These are phyloP conservation scores for Ustulina deusta DNA, from an alignment of 2,329 filamentous ascomycete genomes.

Conservation along the genomic window DNA sequence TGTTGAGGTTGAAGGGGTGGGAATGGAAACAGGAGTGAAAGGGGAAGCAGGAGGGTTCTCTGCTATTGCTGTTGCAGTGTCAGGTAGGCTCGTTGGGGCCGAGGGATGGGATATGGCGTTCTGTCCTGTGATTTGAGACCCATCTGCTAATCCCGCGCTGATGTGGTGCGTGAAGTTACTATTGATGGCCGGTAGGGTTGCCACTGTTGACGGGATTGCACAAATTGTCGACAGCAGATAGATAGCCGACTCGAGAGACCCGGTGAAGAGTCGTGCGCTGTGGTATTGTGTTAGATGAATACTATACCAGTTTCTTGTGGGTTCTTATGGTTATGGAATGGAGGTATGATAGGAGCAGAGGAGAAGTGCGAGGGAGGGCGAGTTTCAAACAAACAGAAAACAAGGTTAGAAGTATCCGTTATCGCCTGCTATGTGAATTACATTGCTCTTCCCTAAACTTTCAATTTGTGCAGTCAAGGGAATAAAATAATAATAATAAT, in stretches of 20 bases:
- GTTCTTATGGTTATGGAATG: not conserved
- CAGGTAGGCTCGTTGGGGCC: slow-evolving; percentile 67
- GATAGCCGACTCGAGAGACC: slow-evolving; percentile 91
- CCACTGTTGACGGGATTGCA: slow-evolving; percentile 79
- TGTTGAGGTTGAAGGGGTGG: not conserved
- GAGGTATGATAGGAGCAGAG: not conserved
- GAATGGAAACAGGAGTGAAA: not conserved
- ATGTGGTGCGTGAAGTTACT: slow-evolving; percentile 97
- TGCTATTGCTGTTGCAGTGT: slow-evolving; percentile 40
- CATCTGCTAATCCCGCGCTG: slow-evolving; percentile 81
- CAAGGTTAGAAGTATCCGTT: not conserved
- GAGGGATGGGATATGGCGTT: slow-evolving; percentile 92
- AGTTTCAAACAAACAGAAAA: not conserved
- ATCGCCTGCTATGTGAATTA: not conserved
- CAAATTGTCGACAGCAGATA: slow-evolving; percentile 90
- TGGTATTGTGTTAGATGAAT: slow-evolving; percentile 11
- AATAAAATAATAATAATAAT: no score
- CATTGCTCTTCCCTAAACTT: not conserved
- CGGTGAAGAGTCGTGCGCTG: slow-evolving; percentile 84
- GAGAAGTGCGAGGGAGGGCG: not conserved
- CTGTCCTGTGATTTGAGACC: slow-evolving; percentile 85
- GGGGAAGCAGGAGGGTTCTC: not conserved
- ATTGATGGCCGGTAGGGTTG: slow-evolving; percentile 90
- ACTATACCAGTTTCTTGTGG: not conserved
- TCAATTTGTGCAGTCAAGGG: not conserved